phyloP scores from a whole-genome alignment of 75 land plant species.

The Cunninghamia lanceolata region DNA sequence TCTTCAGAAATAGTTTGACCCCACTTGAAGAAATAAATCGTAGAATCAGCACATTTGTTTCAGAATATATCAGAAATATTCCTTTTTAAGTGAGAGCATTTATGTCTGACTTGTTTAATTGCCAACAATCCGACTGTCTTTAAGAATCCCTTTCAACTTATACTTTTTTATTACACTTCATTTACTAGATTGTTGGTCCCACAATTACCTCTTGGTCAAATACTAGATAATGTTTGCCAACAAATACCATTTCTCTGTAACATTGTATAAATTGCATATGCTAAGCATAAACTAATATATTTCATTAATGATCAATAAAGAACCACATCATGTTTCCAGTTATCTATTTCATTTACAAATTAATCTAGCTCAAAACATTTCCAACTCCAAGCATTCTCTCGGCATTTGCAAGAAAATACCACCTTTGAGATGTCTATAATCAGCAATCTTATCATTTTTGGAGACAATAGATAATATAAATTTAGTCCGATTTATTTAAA shows the following conservation, averaged over 20 bases:
- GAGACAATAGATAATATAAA: not conserved
- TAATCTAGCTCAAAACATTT: not conserved
- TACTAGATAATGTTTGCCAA: not conserved
- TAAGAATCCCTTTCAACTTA: not conserved
- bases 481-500: conserved; percentile 1
- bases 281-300: not conserved
- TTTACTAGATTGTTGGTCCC: not conserved
- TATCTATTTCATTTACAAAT: not conserved
- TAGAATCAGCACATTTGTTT: not conserved
- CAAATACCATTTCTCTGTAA: not conserved
- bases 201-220: not conserved
- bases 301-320: not conserved
- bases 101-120: not conserved
- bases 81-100: not conserved
- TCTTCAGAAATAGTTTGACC: not conserved
- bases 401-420: not conserved
- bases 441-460: not conserved
- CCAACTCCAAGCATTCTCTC: not conserved
- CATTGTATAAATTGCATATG: not conserved
- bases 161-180: not conserved
- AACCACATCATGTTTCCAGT: not conserved
- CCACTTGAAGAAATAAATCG: not conserved
- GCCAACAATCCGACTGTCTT: not conserved
- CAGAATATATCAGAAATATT: not conserved
- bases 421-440: not conserved